Evolutionary conservation across 345 rosid genomes (phyloP), one percentile per base, ranked within the genome.

Genomic region (Kandelia obovata): DNA sequence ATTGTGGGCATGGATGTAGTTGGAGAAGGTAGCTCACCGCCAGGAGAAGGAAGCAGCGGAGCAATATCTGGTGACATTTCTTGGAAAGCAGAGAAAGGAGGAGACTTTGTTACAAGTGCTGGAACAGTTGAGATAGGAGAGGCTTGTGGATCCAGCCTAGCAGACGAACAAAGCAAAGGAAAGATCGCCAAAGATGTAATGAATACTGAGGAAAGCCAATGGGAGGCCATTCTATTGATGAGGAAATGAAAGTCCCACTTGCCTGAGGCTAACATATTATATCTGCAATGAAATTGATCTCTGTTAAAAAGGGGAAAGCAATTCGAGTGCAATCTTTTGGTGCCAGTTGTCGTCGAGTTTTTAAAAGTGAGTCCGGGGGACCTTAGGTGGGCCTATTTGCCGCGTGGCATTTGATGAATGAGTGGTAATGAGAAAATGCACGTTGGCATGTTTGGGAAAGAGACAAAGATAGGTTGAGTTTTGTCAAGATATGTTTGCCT

Each of bases 1-100:
- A 92, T 88, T 61, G 92, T 89, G 64, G 92, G 93, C 28, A 86
- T 63, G 73, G 89, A 85, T 1, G 85, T 69, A 7, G 77, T 71
- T 7, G 90, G 77, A 35, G 80, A 64, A 8, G 92, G 89, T 35
- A 75, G 21, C 27, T 57, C 66, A 20, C 79, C 83, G 0, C 96
- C 93, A 0, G 89, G 87, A 60, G 96, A 85, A 53, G 97, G 97
- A 71, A 86, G 74, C 5, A 92, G 82, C 4, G 97, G 92, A 75
- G 92, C 84, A 35, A 92, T 83, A 51, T 92, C 96, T 1, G 97
- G 97, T 0, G 97, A 84, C 60, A 89, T 61, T 62, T 79, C 82
- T 49, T 79, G 82, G 77, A 76, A 73, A 47, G 87, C 80, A 74
- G 86, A 79, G 6, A 30, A n/a, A 8, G 70, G 56, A 37, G 77